Base-by-base conservation (phyloP, 805 yeast species). In the Saccharomycodes ludwigii region DNA sequence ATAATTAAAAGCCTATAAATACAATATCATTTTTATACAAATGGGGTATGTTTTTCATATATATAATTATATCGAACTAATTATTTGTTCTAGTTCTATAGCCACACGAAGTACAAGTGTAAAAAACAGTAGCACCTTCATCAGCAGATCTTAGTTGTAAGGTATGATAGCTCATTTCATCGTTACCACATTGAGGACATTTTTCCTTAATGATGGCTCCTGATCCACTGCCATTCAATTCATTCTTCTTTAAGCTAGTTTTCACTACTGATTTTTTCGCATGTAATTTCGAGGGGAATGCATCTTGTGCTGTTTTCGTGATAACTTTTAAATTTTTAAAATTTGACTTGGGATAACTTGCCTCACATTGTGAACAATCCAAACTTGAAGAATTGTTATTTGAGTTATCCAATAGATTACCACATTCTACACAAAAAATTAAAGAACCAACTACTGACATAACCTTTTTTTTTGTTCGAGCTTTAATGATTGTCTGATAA, bases 111-210 rank as follows among this genome's bases (percentile, higher is more conserved):
- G 94, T 78, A 65, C 98, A 91, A 1, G 98, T 88, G 61, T 91
- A 93, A 54, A 91, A 91, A 21, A 91, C 97, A 7, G 99, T 91
- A 18, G 98, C 94, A 68, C 98, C 99, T 68, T 91, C 99, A 68
- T 91, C 99, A 1, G 98, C 99, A 33, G 95, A 81, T 61, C 99
- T 76, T 46, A 91, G 68, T 59, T 91, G 99, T 44, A 91, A 65
- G 4, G 98, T 91, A 52, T 91, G 97, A 55, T 88, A 91, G 54
- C 77, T 86, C 98, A 93, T 93, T 58, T 91, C 96, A 51, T 91
- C 96, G 58, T 86, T 72, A 30, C 94, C 95, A 71, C 98, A 91
- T 58, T 86, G 75, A n/a, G 97, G 97, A 66, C 99, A 91, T 52
- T 81, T 86, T 57, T 91, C 99, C 55, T 86, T 81, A 55, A 91